phyloP scores from a whole-genome alignment of 176 grass and related monocot genomes.

The Lolium perenne region DNA sequence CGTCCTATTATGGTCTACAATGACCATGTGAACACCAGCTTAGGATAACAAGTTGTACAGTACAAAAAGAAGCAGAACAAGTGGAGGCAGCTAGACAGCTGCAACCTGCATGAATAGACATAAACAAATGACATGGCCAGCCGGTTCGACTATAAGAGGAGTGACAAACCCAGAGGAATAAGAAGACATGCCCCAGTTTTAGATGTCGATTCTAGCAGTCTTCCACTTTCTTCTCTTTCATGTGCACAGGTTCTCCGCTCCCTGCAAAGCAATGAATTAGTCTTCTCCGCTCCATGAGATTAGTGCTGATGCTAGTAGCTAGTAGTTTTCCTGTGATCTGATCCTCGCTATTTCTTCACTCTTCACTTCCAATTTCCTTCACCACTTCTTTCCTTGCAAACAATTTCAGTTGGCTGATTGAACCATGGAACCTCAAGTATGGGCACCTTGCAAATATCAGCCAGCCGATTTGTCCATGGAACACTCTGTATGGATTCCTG shows the following conservation, averaged over 20 bases:
- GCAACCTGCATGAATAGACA: neutral
- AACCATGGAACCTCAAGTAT: conserved; percentile 11
- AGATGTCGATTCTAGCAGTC: neutral
- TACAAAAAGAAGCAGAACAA: neutral
- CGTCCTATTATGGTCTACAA: too few relatives aligned
- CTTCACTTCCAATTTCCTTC: neutral
- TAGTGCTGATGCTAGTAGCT: neutral
- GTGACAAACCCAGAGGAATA: neutral
- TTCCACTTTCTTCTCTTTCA: neutral
- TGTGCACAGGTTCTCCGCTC: neutral
- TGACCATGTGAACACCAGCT: too few relatives aligned
- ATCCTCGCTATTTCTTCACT: neutral
- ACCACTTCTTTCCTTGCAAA: neutral
- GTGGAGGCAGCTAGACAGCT: neutral
- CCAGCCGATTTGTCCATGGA: neutral
- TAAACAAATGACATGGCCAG: neutral
- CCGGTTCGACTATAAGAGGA: neutral
- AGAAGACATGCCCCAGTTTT: neutral
- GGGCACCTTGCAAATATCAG: neutral
- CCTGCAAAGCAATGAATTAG: neutral
- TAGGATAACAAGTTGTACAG: too few relatives aligned
- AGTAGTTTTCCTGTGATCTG: neutral
- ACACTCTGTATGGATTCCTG: neutral
- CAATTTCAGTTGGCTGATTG: neutral
- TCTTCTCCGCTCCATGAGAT: neutral